Conservation (phyloP, 176 grass and related monocot species). For the Zizania latifolia region DNA sequence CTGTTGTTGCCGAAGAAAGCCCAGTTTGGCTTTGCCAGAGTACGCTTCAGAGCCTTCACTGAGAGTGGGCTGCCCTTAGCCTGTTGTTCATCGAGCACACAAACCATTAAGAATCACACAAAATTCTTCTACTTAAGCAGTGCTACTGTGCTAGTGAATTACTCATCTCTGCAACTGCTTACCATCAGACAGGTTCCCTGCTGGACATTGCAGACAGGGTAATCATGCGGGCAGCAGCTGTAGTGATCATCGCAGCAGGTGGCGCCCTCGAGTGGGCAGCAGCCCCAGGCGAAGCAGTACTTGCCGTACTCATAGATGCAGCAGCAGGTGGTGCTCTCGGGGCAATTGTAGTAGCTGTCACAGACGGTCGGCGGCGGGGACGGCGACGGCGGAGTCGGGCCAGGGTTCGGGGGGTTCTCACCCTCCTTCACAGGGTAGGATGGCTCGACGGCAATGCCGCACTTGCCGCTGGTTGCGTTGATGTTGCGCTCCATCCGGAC, state of each 20-base stretch:
- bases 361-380: constrained; percentile 32
- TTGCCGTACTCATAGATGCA: constrained; percentile 66
- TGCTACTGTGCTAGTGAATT: too few relatives aligned
- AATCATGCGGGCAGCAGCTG: constrained; percentile 93
- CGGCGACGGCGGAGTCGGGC: constrained; percentile 64
- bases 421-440: constrained; percentile 74
- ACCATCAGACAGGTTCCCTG: constrained; percentile 73
- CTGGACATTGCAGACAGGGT: constrained; percentile 60
- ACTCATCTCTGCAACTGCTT: neutral
- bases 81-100: constrained; percentile 35
- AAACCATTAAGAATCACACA: neutral
- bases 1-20: constrained; percentile 21
- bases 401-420: constrained; percentile 74
- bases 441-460: constrained; percentile 66
- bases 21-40: constrained; percentile 42
- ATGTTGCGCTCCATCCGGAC: constrained; percentile 82
- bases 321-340: constrained; percentile 71
- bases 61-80: constrained; percentile 66
- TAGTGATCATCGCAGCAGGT: constrained; percentile 91
- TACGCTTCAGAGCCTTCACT: constrained; percentile 56
- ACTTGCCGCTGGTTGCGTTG: constrained; percentile 53
- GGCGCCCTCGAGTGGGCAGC: constrained; percentile 80
- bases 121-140: neutral
- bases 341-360: constrained; percentile 66
- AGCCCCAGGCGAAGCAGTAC: constrained; percentile 74